These are phyloP conservation scores for Tylopilus plumbeoviolaceoides DNA, from an alignment of 768 basidiomycete genomes.

Conservation along the genomic window DNA sequence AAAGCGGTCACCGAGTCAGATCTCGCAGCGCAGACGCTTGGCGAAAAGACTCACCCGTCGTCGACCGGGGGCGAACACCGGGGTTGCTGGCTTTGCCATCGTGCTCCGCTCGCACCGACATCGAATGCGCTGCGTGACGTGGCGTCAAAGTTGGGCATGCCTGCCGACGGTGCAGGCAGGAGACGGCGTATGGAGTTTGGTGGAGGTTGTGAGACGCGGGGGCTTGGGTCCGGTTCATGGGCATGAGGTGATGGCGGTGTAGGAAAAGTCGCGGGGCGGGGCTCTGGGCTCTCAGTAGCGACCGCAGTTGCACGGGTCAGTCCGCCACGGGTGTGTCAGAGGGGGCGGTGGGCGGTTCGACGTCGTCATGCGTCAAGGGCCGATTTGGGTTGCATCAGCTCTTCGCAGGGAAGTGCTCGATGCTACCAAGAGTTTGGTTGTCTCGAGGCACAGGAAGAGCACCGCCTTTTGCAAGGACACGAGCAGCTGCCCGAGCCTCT, in stretches of 20 bases:
- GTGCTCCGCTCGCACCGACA: too few species aligned
- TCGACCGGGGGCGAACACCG: too few species aligned
- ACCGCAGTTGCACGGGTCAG: conserved; percentile 15
- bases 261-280: conserved; percentile 14
- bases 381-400: neutral
- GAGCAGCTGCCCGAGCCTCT: conserved; percentile 63
- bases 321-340: conserved; percentile 1
- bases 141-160: neutral
- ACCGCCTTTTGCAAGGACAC: conserved; percentile 67
- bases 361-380: neutral
- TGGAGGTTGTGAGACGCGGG: conserved; percentile 27
- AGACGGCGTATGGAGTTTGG: conserved; percentile 19
- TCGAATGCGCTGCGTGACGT: conserved; percentile 4
- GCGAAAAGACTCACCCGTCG: too few species aligned
- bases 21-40: too few species aligned
- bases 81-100: too few species aligned
- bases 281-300: conserved; percentile 10
- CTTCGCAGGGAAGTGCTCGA: neutral
- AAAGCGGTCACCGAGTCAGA: too few species aligned
- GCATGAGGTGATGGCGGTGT: conserved; percentile 16
- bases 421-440: neutral
- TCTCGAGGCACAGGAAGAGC: conserved; percentile 14
- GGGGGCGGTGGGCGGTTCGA: neutral
- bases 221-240: conserved; percentile 15
- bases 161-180: neutral